A percentile compares a stretch with the other conserved stretches of the same genome.
Conservation (phyloP, 2,329 filamentous ascomycete species). For the Fusarium subglutinans region DNA sequence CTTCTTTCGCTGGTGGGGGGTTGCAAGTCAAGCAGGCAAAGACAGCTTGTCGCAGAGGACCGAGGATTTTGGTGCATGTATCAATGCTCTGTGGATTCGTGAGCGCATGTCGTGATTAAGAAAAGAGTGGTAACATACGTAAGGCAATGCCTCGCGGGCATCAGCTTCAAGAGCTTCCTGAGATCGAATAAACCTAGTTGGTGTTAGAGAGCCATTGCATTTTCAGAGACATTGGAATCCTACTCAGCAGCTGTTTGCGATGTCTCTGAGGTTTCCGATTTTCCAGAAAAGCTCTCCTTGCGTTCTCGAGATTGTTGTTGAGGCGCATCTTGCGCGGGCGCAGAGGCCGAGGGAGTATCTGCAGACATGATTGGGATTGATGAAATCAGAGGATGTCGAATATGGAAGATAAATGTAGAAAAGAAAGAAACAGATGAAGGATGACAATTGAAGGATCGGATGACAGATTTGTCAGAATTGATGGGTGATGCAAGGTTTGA, state of each 20-base stretch:
- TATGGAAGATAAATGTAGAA: background rate
- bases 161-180: constrained; percentile 94
- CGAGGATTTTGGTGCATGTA: constrained; percentile 89
- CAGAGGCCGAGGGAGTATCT: constrained; percentile 48
- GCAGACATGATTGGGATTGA: constrained; percentile 47
- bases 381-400: background rate
- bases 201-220: background rate
- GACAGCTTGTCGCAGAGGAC: constrained; percentile 84
- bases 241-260: constrained; percentile 81
- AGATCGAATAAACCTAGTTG: constrained; percentile 79
- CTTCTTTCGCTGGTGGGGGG: constrained; percentile 72
- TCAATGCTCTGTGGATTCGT: constrained; percentile 78
- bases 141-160: constrained; percentile 92
- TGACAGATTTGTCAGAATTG: constrained; percentile 1
- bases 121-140: constrained; percentile 64
- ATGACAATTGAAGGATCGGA: background rate
- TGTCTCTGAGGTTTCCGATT: constrained; percentile 64
- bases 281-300: constrained; percentile 68
- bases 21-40: constrained; percentile 97
- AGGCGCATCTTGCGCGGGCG: constrained; percentile 32
- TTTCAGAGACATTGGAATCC: background rate
- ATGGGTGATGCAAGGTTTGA: constrained; percentile 14
- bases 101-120: constrained; percentile 23
- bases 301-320: constrained; percentile 48
- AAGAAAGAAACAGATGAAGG: background rate